Conservation (phyloP, 192 early-diverging fungal species). For the Coemansia sp. region DNA sequence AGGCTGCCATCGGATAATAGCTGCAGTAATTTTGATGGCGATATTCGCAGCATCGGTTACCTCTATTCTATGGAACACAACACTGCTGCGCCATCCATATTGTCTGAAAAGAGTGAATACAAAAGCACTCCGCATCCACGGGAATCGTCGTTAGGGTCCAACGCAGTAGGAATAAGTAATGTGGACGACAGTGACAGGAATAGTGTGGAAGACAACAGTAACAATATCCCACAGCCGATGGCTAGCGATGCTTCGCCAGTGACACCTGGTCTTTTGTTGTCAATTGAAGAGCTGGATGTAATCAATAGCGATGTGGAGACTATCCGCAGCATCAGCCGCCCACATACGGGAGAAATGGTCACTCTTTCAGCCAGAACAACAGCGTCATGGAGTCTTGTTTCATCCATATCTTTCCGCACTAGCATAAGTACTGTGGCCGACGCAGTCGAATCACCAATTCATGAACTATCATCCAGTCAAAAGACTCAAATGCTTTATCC, state of each 20-base stretch:
- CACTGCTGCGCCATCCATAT: too few relatives aligned
- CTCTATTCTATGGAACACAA: too few relatives aligned
- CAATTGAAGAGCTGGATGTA: slow-evolving; percentile 30
- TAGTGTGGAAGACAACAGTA: too few relatives aligned
- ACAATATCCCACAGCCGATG: neutral
- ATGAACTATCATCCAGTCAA: neutral
- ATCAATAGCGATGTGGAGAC: slow-evolving; percentile 18
- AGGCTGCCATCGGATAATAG: too few relatives aligned
- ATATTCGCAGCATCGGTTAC: too few relatives aligned
- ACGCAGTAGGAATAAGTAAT: too few relatives aligned
- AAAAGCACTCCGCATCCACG: too few relatives aligned
- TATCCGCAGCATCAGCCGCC: neutral
- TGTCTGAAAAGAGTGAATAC: too few relatives aligned
- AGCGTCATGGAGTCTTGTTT: slow-evolving; percentile 16
- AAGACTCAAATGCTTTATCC: neutral
- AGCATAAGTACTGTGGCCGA: neutral
- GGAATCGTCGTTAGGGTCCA: too few relatives aligned
- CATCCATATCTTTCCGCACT: slow-evolving; percentile 11
- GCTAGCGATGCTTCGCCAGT: neutral
- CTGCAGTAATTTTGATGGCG: too few relatives aligned
- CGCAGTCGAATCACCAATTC: neutral
- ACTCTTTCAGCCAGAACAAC: neutral
- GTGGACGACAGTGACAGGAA: too few relatives aligned
- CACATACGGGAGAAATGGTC: neutral
- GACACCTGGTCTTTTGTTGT: slow-evolving; percentile 20